These are phyloP conservation scores for Diversispora epigaea DNA, from an alignment of 192 early-diverging fungal species.

Conservation along the genomic window DNA sequence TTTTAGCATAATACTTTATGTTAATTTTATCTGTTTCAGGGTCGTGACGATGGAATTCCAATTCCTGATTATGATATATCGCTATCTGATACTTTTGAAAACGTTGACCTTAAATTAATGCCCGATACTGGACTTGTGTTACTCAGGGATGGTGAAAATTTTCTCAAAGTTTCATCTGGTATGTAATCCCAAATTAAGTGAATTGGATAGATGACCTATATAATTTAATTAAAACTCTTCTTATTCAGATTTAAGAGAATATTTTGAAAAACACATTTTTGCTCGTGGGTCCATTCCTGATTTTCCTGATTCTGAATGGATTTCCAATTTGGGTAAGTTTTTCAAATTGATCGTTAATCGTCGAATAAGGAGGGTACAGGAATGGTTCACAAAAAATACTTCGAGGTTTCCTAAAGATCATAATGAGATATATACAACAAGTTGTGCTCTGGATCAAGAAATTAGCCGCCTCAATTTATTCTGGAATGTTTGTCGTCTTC, in stretches of 20 bases:
- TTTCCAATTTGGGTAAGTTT: constrained; percentile 6
- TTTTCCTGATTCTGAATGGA: constrained; percentile 31
- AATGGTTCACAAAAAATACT: constrained; percentile 30
- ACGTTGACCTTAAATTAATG: constrained; percentile 19
- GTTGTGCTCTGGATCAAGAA: constrained; percentile 32
- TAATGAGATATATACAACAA: constrained; percentile 20
- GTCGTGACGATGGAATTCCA: constrained; percentile 5
- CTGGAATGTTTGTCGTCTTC: constrained; percentile 26
- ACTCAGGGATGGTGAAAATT: constrained; percentile 2
- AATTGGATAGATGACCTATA: no score
- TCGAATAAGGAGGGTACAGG: constrained; percentile 13
- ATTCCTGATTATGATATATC: constrained; percentile 26
- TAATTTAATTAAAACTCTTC: background rate
- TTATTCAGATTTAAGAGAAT: constrained; percentile 8
- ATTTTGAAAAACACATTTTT: constrained; percentile 23
- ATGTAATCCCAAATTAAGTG: no score
- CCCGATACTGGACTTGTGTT: constrained; percentile 19
- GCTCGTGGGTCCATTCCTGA: background rate
- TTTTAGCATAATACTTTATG: background rate
- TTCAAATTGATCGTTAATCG: constrained; percentile 22
- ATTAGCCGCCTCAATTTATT: constrained; percentile 14
- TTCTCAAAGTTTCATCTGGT: constrained; percentile 23
- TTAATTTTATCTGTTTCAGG: background rate
- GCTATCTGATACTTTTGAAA: constrained; percentile 14
- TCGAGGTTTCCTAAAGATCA: constrained; percentile 21